These are phyloP conservation scores for Psilocybe azurescens DNA, from an alignment of 768 basidiomycete genomes.

Conservation along the genomic window DNA sequence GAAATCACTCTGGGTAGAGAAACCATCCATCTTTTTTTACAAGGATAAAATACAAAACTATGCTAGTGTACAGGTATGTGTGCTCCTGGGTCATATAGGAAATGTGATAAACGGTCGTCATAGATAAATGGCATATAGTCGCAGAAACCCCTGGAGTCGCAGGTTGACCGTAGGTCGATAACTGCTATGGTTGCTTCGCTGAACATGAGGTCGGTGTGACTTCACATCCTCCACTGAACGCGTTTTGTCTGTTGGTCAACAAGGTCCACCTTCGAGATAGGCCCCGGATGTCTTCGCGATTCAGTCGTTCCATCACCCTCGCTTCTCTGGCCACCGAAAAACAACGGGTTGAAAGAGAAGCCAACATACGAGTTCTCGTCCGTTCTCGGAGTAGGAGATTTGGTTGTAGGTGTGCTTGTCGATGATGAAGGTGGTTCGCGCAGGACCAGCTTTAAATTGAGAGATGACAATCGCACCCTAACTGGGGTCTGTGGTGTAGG, in stretches of 20 bases:
- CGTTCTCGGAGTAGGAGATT: slow-evolving; percentile 25
- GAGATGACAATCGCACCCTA: slow-evolving; percentile 11
- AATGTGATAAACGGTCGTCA: slow-evolving; percentile 7
- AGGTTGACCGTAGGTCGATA: not conserved
- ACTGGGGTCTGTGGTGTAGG: not conserved
- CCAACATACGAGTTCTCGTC: slow-evolving; percentile 36
- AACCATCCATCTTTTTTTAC: not conserved
- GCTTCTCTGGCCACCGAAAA: slow-evolving; percentile 27
- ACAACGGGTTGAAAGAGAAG: slow-evolving; percentile 44
- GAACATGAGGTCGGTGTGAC: not conserved
- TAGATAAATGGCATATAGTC: slow-evolving; percentile 9
- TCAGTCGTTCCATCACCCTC: slow-evolving; percentile 16
- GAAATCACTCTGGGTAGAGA: no score
- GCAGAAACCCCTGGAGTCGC: not conserved
- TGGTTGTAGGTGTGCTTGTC: slow-evolving; percentile 20
- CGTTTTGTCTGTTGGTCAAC: slow-evolving; percentile 15
- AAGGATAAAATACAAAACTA: slow-evolving; percentile 15
- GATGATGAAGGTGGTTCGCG: slow-evolving; percentile 18
- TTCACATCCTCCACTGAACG: slow-evolving; percentile 19
- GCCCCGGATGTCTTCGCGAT: slow-evolving; percentile 10
- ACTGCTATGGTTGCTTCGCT: not conserved
- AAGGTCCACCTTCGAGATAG: not conserved
- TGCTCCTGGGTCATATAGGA: slow-evolving; percentile 5
- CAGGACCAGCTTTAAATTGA: slow-evolving; percentile 17
- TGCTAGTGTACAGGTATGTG: slow-evolving; percentile 26